Evolutionary conservation across 2,329 filamentous ascomycete genomes (phyloP), one percentile per base, ranked within the genome.

Genomic region (Monilinia vaccinii-corymbosi): DNA sequence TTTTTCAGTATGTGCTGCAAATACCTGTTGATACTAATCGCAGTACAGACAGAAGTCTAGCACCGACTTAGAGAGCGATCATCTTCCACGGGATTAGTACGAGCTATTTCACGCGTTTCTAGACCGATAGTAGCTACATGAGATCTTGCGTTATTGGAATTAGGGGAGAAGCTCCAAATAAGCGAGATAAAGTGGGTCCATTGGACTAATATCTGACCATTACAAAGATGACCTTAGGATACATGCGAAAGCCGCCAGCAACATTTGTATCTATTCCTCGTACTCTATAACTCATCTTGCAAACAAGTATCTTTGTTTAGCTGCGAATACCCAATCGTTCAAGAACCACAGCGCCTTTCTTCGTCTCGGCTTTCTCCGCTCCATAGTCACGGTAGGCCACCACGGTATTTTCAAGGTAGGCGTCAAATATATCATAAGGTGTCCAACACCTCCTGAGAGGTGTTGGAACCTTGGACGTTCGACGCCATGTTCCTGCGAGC

Each of bases 161-260:
- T 28, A 53, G 50, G 36, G 36, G 36, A 42, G 18, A 42, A 42
- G 45, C 6, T 44, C 11, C 11, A 40, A 44, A 14, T 53, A 53
- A 53, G 50, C 50, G 50, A 53, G 50, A 32, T 32, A 53, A 52
- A 44, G 50, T 53, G 50, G 50, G 36, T 44, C 50, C 13, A 42
- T 44, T 31, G 21, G n/a, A 31, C 18, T 21, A 38, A 14, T 21
- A 52, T 53, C 18, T 21, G 23, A 18, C 50, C 11, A 53, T 25
- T 53, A 44, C 36, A 53, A 44, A 53, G 25, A 21, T 32, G 50
- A 32, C 50, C 36, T 44, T 18, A 11, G 25, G 13, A 42, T 53
- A 44, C 50, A 44, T 44, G 2, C 28, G 25, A 44, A 42, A 18
- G 25, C 25, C 38, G 36, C 32, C 31, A 28, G 16, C n/a, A 53